Base-by-base conservation (phyloP, 441 rosid species). In the Syzygium syzygioides region DNA sequence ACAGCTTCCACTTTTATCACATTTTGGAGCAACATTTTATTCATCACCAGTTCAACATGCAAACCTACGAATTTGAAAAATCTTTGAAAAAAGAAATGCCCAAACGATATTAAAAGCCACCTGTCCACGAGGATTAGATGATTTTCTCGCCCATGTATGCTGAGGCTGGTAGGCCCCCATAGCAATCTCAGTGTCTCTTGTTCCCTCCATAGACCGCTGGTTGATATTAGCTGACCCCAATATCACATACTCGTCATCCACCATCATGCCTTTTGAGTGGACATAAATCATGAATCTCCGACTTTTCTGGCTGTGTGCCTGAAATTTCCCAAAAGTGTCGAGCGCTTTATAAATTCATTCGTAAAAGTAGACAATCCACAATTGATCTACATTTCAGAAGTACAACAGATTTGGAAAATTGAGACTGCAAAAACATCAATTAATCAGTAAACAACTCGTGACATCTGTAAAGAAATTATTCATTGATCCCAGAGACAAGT, bases 111-210 rank as follows among this genome's bases (percentile, higher is more conserved):
- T 25, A 86, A 71, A 30, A 41, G 55, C 84, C 91, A 98, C 99
- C 98, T 98, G 99, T 89, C 98, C 99, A 37, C 87, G 94, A 25
- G 99, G 99, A 91, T 93, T 92, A 17, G 94, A 93, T 23, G 55
- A 92, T 84, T 93, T 92, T 91, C 93, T 91, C 79, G 96, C 97
- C 98, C 98, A 95, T 28, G 98, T 95, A 91, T 97, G 94, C 62
- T 92, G 94, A 91, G 99, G 99, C 93, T 98, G 99, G 92, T 98
- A 98, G 80, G 98, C 98, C 88, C 99, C 99, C 99, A 98, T 98
- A 86, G 99, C 99, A 88, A 98, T 98, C 92, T 98, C 99, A 20
- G 99, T 96, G 88, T 98, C 99, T 92, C 99, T 93, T 30, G 99
- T 94, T 76, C 99, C 99, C 89, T 97, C 99, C 96, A 98, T 93